phyloP scores from a whole-genome alignment of 345 rosid genomes.

The Cardamine chenopodiifolia region DNA sequence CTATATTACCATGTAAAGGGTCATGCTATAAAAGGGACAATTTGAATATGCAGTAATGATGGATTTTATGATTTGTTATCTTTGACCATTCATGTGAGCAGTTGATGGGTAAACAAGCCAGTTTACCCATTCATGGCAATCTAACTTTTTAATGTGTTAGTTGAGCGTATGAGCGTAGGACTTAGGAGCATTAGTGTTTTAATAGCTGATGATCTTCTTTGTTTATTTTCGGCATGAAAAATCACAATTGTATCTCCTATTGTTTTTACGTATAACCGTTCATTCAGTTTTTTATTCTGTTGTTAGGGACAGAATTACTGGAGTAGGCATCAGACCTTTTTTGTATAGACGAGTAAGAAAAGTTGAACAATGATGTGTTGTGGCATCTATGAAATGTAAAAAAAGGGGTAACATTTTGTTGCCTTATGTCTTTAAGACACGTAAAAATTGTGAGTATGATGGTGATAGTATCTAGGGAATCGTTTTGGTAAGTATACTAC shows the following conservation, averaged over 20 bases:
- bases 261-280: background rate
- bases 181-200: background rate
- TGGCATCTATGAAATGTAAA: constrained; percentile 21
- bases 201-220: background rate
- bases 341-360: constrained; percentile 10
- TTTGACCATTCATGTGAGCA: constrained; percentile 10
- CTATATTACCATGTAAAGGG: background rate
- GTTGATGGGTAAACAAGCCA: background rate
- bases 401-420: constrained; percentile 17
- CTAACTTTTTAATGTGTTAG: background rate
- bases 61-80: constrained; percentile 4
- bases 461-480: background rate
- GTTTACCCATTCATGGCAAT: background rate
- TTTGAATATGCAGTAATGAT: constrained; percentile 3
- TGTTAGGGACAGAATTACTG: constrained; percentile 23
- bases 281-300: background rate
- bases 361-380: background rate
- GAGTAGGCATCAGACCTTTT: constrained; percentile 10
- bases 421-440: background rate
- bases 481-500: background rate
- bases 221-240: background rate
- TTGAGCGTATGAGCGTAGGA: constrained; percentile 12
- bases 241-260: background rate
- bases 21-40: background rate
- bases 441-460: background rate